Evolutionary conservation across 2,329 filamentous ascomycete genomes (phyloP).

Genomic region (Corynespora cassiicola): DNA sequence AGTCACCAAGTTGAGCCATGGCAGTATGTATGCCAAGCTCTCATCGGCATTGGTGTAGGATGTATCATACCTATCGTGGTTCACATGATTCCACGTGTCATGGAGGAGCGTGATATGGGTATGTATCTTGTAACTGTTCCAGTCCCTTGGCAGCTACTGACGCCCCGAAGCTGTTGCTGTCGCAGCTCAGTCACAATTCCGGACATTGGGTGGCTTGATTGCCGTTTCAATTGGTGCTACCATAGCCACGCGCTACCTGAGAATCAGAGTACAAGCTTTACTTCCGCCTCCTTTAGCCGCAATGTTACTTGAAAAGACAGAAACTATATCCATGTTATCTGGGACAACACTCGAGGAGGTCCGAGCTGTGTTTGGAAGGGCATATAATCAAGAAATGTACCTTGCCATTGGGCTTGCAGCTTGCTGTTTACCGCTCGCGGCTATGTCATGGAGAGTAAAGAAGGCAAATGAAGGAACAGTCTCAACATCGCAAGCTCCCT

Average conservation of each 20-base stretch:
- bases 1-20: constrained; percentile 1
- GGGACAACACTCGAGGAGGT: not conserved
- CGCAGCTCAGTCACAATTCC: constrained; percentile 11
- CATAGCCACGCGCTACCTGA: constrained; percentile 8
- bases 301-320: constrained; percentile 8
- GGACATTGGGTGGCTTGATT: constrained; percentile 13
- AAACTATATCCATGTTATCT: constrained; percentile 4
- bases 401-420: constrained; percentile 12
- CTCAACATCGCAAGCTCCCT: too few species aligned
- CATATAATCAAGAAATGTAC: constrained; percentile 15
- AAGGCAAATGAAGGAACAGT: too few species aligned
- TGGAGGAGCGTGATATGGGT: constrained; percentile 22
- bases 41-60: constrained; percentile 18
- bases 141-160: not conserved
- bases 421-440: constrained; percentile 5
- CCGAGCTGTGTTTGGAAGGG: constrained; percentile 4
- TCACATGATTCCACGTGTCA: constrained; percentile 11
- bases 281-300: constrained; percentile 1
- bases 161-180: constrained; percentile 10
- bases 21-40: constrained; percentile 21
- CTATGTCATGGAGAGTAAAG: constrained; percentile 9
- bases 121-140: not conserved
- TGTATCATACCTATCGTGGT: constrained; percentile 10
- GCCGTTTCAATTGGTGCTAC: constrained; percentile 11
- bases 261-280: not conserved